A percentile compares a stretch with the other conserved stretches of the same genome.
phyloP scores from a whole-genome alignment of 192 early-diverging fungal genomes.

The Coemansia sp. region DNA sequence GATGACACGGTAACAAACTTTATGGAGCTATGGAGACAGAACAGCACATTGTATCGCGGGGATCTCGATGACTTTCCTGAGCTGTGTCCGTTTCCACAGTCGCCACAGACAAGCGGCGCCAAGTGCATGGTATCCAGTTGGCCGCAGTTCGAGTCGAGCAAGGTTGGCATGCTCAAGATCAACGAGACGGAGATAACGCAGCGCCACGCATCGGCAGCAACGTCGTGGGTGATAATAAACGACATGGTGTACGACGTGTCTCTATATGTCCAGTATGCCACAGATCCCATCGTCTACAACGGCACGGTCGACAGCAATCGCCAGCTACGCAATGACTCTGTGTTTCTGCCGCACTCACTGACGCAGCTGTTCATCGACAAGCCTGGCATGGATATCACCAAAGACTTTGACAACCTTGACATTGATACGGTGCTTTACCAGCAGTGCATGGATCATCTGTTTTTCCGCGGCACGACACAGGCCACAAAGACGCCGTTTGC shows the following conservation, averaged over 20 bases:
- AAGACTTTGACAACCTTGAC: slow-evolving; percentile 17
- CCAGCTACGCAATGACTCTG: slow-evolving; percentile 20
- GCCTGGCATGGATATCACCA: slow-evolving; percentile 33
- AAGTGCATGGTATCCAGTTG: slow-evolving; percentile 24
- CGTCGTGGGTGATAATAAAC: slow-evolving; percentile 44
- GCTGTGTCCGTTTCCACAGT: slow-evolving; percentile 47
- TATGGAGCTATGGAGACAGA: slow-evolving; percentile 30
- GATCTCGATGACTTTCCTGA: slow-evolving; percentile 17
- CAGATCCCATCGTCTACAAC: slow-evolving; percentile 31
- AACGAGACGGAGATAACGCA: slow-evolving; percentile 19
- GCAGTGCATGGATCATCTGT: slow-evolving; percentile 40
- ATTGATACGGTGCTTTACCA: slow-evolving; percentile 37
- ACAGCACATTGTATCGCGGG: slow-evolving; percentile 27
- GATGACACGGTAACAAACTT: slow-evolving; percentile 18
- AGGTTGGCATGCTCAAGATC: slow-evolving; percentile 44
- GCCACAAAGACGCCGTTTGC: slow-evolving; percentile 48
- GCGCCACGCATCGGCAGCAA: slow-evolving; percentile 24
- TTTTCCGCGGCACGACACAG: slow-evolving; percentile 41
- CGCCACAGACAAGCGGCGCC: slow-evolving; percentile 44
- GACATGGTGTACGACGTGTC: slow-evolving; percentile 41
- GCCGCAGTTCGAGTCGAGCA: slow-evolving; percentile 30
- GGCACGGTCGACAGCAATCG: slow-evolving; percentile 35
- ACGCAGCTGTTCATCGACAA: slow-evolving; percentile 38
- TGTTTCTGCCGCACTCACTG: slow-evolving; percentile 38
- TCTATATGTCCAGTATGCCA: slow-evolving; percentile 35